phyloP scores from a whole-genome alignment of 2,329 filamentous ascomycete genomes.

The Zymoseptoria tritici region DNA sequence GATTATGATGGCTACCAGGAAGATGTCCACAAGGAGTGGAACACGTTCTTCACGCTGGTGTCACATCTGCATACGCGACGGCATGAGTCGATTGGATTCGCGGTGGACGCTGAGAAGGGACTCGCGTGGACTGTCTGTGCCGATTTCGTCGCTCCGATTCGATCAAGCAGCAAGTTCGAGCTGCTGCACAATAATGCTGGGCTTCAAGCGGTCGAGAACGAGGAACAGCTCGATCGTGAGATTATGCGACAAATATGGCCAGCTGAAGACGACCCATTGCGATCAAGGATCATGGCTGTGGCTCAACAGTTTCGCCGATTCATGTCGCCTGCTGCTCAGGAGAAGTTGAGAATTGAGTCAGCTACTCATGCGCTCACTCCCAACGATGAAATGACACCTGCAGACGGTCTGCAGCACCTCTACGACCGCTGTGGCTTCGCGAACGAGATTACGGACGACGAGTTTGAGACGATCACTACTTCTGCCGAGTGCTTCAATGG shows the following conservation, averaged over 20 bases:
- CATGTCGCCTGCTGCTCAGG: slow-evolving; percentile 11
- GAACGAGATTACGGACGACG: slow-evolving; percentile 73
- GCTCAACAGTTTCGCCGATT: slow-evolving; percentile 12
- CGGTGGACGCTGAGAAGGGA: slow-evolving; percentile 61
- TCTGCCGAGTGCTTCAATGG: slow-evolving; percentile 59
- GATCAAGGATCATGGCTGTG: slow-evolving; percentile 16
- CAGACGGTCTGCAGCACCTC: slow-evolving; percentile 67
- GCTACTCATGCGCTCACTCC: slow-evolving; percentile 11
- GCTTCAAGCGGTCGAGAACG: slow-evolving; percentile 7
- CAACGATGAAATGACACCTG: slow-evolving; percentile 35
- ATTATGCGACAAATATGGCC: slow-evolving; percentile 29
- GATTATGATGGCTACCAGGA: slow-evolving; percentile 69
- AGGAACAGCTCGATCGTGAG: slow-evolving; percentile 1
- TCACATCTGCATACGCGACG: slow-evolving; percentile 79
- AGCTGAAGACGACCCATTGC: slow-evolving; percentile 19
- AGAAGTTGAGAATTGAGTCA: slow-evolving; percentile 9
- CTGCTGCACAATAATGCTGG: slow-evolving; percentile 60
- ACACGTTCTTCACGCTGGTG: slow-evolving; percentile 77
- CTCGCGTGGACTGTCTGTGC: slow-evolving; percentile 80
- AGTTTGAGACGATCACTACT: slow-evolving; percentile 62
- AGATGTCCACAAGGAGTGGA: slow-evolving; percentile 77
- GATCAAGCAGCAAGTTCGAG: slow-evolving; percentile 73
- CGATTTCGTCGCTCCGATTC: slow-evolving; percentile 70
- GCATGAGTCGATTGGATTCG: slow-evolving; percentile 71
- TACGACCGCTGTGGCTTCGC: slow-evolving; percentile 73